phyloP scores from a whole-genome alignment of 306 rosid species.

The Aeschynomene evenia region DNA sequence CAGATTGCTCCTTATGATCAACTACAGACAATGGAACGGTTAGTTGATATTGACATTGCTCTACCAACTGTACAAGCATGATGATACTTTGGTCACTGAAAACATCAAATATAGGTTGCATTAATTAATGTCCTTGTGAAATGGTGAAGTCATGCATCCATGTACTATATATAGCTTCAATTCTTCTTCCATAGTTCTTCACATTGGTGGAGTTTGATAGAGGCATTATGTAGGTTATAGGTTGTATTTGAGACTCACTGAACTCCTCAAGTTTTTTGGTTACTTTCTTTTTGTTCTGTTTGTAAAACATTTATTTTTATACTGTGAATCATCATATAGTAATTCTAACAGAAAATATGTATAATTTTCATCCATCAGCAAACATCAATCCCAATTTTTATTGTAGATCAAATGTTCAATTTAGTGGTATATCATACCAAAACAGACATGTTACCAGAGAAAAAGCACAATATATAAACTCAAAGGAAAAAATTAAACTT shows the following conservation, averaged over 20 bases:
- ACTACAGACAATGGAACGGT: slow-evolving; percentile 82
- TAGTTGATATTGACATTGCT: slow-evolving; percentile 59
- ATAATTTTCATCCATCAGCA: slow-evolving; percentile 4
- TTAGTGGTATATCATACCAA: background rate
- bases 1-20: slow-evolving; percentile 98
- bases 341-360: background rate
- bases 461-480: too few species aligned
- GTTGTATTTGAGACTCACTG: background rate
- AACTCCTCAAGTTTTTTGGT: slow-evolving; percentile 4
- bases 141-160: background rate
- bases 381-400: background rate
- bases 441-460: too few species aligned
- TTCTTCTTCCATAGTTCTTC: slow-evolving; percentile 11
- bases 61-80: slow-evolving; percentile 49
- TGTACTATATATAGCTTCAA: slow-evolving; percentile 6
- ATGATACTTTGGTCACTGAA: slow-evolving; percentile 27
- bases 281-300: slow-evolving; percentile 6
- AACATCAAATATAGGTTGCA: slow-evolving; percentile 25
- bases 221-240: slow-evolving; percentile 18
- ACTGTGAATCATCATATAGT: slow-evolving; percentile 11
- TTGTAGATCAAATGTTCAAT: background rate
- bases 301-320: slow-evolving; percentile 17
- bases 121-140: slow-evolving; percentile 20
- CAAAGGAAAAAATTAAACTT: too few species aligned
- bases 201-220: slow-evolving; percentile 28